These are phyloP conservation scores for Coemansia biformis DNA, from an alignment of 192 early-diverging fungal genomes.

Conservation along the genomic window DNA sequence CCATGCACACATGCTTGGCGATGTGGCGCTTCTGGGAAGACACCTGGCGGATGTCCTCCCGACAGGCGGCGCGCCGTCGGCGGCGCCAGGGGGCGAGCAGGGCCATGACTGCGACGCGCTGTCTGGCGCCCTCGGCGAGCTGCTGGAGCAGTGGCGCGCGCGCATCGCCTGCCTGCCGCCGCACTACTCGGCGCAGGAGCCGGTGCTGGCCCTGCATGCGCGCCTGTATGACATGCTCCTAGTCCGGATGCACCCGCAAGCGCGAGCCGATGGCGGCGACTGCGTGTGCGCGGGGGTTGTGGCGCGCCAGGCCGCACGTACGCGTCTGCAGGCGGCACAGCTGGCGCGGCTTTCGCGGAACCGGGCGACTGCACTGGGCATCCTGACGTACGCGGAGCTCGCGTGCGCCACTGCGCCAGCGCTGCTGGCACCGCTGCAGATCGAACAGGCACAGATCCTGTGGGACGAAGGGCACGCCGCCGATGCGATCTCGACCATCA, in stretches of 20 bases:
- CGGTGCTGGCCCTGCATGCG: conserved; percentile 41
- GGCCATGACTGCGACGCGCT: conserved; percentile 7
- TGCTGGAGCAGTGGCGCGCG: conserved; percentile 35
- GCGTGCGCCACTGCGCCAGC: conserved; percentile 15
- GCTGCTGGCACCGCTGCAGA: conserved; percentile 32
- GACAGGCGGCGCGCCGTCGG: background rate
- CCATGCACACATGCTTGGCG: conserved; percentile 48
- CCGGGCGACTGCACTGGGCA: conserved; percentile 39
- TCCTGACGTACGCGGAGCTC: conserved; percentile 35
- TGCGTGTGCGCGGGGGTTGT: conserved; percentile 15
- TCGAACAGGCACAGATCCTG: conserved; percentile 42
- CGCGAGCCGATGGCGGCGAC: background rate
- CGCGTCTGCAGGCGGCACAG: conserved; percentile 41
- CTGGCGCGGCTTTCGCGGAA: conserved; percentile 36
- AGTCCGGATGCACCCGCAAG: background rate
- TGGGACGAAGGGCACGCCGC: conserved; percentile 41
- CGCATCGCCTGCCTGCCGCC: conserved; percentile 29
- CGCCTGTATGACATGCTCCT: conserved; percentile 31
- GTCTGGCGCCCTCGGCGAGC: conserved; percentile 4
- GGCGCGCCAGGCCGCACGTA: conserved; percentile 21
- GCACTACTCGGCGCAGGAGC: conserved; percentile 38
- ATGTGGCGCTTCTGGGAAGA: conserved; percentile 20
- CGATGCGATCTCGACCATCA: conserved; percentile 33
- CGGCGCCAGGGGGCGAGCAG: background rate
- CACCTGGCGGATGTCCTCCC: conserved; percentile 6